Conservation (phyloP, 208 protist species). For the Acanthamoeba culbertsoni region DNA sequence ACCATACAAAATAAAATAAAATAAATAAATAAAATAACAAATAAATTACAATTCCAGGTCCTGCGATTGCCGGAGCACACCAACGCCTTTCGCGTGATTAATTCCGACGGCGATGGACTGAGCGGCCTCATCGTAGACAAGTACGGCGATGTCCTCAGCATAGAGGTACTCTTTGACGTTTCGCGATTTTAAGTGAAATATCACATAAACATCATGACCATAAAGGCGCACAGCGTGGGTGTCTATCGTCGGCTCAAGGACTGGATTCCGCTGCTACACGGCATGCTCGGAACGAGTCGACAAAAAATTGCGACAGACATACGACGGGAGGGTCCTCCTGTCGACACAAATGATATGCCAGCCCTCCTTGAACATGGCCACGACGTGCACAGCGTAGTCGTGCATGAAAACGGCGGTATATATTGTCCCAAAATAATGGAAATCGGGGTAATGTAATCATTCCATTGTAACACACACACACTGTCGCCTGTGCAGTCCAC, state of each 20-base stretch:
- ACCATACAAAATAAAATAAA: too few species aligned
- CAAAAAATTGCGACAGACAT: background rate
- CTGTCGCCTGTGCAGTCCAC: background rate
- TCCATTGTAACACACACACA: background rate
- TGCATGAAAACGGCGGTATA: background rate
- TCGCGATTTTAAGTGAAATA: background rate
- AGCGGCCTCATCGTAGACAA: conserved; percentile 31
- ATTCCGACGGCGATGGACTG: background rate
- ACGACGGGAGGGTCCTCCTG: background rate
- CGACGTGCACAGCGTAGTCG: background rate
- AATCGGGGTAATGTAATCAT: background rate
- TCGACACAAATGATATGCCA: background rate
- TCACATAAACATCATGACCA: background rate
- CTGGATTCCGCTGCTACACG: conserved; percentile 25
- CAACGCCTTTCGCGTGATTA: conserved; percentile 15
- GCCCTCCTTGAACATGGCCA: background rate
- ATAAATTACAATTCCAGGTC: background rate
- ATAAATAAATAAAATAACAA: too few species aligned
- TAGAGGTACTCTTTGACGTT: background rate
- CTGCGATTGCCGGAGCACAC: conserved; percentile 1
- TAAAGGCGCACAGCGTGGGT: conserved; percentile 22
- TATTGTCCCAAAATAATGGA: background rate
- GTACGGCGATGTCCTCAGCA: conserved; percentile 22
- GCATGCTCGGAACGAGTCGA: background rate
- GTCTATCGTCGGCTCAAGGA: background rate